Evolutionary conservation across 805 yeast species (phyloP), one percentile per base, ranked within the genome.

Genomic region (Kodamaea kakaduensis): DNA sequence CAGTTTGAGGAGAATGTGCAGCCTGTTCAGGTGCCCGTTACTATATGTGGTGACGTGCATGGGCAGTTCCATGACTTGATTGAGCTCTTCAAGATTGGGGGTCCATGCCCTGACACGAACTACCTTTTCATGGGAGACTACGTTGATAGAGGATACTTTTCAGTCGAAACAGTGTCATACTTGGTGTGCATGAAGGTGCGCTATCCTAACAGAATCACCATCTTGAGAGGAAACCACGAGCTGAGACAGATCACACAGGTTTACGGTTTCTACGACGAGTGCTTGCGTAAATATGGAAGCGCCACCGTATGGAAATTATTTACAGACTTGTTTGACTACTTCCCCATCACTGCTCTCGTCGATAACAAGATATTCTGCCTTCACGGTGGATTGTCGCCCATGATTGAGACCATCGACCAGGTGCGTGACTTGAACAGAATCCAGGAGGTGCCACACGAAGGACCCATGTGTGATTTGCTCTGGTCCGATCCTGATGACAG

Each of bases 401-500:
- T 85, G 85, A 84, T 88, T 59, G 95, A 86, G 62, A 81, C 94
- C 19, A 78, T 88, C 45, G 96, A 88, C 59, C 95, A 89, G 64
- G 93, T 88, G 21, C 75, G 96, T 57, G 93, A 83, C 52, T 70
- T 88, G 48, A 87, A 87, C 67, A 76, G 97, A 70, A 77, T 84
- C 55, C 96, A 88, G 65, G 97, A 88, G 66, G 96, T 89, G 31
- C 97, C 97, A 25, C 97, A 88, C 56, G 96, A 89, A 60, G 97
- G 97, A 28, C 95, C 96, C 44, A 87, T 89, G 96, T 89, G 96
- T 66, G 97, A 89, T 59, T 71, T 89, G 51, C 69, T 89, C 47
- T 89, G 97, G 97, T 85, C 95, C 3, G 97, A 89, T 61, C 97
- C 97, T 18, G 97, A 89, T 60, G 96, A 89, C 61, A 74, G 96